Evolutionary conservation across 1,139 yeast genomes (phyloP), one percentile per base, ranked within the genome.

Genomic region (Magnusiomyces paraingens): DNA sequence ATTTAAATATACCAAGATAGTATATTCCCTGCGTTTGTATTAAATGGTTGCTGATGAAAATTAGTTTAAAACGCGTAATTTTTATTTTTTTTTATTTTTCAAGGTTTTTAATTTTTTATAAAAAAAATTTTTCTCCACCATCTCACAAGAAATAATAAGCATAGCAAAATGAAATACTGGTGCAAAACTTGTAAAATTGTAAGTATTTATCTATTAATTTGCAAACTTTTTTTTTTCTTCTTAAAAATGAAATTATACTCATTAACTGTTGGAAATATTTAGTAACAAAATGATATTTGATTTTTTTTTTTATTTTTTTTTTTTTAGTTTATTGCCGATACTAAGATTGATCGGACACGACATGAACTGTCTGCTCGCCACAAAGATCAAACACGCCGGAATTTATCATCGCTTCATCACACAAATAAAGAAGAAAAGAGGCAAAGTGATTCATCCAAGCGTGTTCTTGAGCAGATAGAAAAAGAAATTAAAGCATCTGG

Each of bases 291-390:
- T 26, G 2, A 2, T 1, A 32, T 8, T 12, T 3, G 20, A 21
- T 42, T 10, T 22, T 26, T 15, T 12, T 52, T 26, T 1, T 36
- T 12, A 12, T 52, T 44, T 39, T 43, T 32, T 39, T 22, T 35
- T 17, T 3, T 38, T 6, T 49, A 74, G 77, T 76, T 73, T 61
- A 74, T 75, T 10, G 75, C 71, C 39, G 78, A 75, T 54, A 69
- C 76, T 39, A 70, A 70, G 54, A 59, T 73, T 18, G 69, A 73
- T 3, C 66, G 69, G 46, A 56, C 66, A 15, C 70, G 67, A 49
- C 80, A 76, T 61, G 78, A 74, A 53, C 60, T 64, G 6, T 70
- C 76, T 0, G 55, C 63, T 6, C 69, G 67, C 46, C 80, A 76
- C 58, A 70, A 68, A 57, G 45, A 55, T 1, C 63, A 66, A 2